A percentile compares a stretch with the other conserved stretches of the same genome.
Evolutionary conservation across 2,329 filamentous ascomycete species (phyloP).

Genomic region (Myriosclerotinia scirpicola): DNA sequence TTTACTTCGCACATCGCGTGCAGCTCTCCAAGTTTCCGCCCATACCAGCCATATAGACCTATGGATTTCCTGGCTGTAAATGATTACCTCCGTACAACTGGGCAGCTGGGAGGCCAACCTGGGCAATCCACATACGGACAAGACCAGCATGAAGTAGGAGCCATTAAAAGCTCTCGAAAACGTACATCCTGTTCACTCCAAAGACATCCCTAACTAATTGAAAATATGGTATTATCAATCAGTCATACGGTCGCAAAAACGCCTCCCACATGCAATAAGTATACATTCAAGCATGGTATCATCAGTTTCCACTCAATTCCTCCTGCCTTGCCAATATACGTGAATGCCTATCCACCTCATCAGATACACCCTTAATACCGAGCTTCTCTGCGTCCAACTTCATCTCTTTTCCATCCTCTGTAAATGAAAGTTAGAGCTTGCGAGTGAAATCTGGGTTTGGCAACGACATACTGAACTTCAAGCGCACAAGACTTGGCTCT

Average conservation of each 20-base stretch:
- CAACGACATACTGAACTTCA: slow-evolving; percentile 77
- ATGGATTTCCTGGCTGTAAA: not conserved
- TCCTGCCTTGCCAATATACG: slow-evolving; percentile 78
- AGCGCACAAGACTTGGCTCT: slow-evolving; percentile 64
- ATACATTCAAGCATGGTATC: slow-evolving; percentile 21
- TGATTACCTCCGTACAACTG: not conserved
- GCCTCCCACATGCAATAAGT: slow-evolving; percentile 36
- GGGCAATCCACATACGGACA: not conserved
- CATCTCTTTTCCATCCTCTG: slow-evolving; percentile 93
- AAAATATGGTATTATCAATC: slow-evolving; percentile 17
- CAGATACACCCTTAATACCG: slow-evolving; percentile 81
- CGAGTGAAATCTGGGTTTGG: not conserved
- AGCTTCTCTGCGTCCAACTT: slow-evolving; percentile 76
- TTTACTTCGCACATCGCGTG: not conserved
- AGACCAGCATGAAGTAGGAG: not conserved
- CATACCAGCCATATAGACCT: not conserved
- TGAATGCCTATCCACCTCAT: slow-evolving; percentile 89
- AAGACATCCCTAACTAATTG: not conserved
- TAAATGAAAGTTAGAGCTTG: slow-evolving; percentile 31
- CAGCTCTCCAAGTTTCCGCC: not conserved
- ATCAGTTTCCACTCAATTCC: slow-evolving; percentile 60
- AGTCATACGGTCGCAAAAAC: slow-evolving; percentile 28
- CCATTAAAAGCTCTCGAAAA: not conserved
- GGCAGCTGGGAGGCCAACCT: not conserved
- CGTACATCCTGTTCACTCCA: not conserved